A percentile compares a stretch with the other conserved stretches of the same genome.
phyloP scores from a whole-genome alignment of 306 rosid genomes.

The Dryas octopetala region DNA sequence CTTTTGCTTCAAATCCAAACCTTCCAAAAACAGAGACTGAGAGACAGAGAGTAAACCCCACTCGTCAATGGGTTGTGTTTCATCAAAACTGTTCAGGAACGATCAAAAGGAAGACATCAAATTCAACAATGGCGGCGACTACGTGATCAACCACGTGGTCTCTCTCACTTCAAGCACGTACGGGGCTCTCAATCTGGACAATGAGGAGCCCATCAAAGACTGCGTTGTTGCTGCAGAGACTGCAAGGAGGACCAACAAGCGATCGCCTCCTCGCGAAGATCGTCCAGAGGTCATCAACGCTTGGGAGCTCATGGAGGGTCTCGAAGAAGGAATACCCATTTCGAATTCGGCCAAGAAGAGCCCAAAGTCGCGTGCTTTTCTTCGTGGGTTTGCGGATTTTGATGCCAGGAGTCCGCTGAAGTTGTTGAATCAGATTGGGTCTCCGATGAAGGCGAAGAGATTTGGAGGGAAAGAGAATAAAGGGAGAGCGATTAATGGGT shows the following conservation, averaged over 20 bases:
- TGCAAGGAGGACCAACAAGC: conserved; percentile 4
- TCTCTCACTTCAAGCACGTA: conserved; percentile 86
- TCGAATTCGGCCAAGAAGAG: conserved; percentile 54
- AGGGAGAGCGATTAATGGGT: conserved; percentile 33
- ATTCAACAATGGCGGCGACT: conserved; percentile 55
- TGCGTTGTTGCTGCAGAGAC: conserved; percentile 26
- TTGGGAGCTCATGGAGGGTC: conserved; percentile 98
- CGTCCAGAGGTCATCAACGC: conserved; percentile 66
- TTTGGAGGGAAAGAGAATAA: conserved; percentile 74
- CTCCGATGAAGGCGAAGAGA: conserved; percentile 58
- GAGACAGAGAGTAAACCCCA: conserved; percentile 24
- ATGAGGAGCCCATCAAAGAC: conserved; percentile 23
- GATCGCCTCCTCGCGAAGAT: conserved; percentile 39
- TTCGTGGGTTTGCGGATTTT: conserved; percentile 58
- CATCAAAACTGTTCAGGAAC: conserved; percentile 66
- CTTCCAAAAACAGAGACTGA: conserved; percentile 30
- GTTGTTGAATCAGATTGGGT: conserved; percentile 66
- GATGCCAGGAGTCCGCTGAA: conserved; percentile 67
- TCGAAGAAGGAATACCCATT: conserved; percentile 71
- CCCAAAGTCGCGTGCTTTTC: conserved; percentile 61
- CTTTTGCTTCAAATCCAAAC: conserved; percentile 26
- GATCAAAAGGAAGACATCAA: conserved; percentile 48
- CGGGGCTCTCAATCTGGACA: conserved; percentile 75
- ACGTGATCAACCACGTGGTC: conserved; percentile 60
- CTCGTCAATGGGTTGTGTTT: conserved; percentile 85